Percentiles rank a stretch among this genome's conserved stretches.
Evolutionary conservation across 108 stramenopile species (phyloP).

Genomic region (Cyclotella sp.): DNA sequence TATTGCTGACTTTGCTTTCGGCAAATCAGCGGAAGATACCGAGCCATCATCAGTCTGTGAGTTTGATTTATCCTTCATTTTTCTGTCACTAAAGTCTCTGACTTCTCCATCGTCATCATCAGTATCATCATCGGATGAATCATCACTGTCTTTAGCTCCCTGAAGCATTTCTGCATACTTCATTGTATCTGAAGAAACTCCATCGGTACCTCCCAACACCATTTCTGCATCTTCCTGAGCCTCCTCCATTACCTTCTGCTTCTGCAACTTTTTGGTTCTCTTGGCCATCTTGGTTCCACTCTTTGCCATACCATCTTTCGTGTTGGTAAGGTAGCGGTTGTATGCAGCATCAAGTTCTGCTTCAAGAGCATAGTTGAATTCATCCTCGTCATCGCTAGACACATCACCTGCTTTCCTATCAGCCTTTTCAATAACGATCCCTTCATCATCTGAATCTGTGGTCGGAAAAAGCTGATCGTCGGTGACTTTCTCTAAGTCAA

Average conservation of each 20-base stretch:
- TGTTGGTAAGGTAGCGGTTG: constrained; percentile 77
- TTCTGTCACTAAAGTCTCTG: constrained; percentile 58
- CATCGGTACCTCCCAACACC: constrained; percentile 59
- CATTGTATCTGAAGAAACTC: constrained; percentile 69
- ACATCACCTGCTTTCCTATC: constrained; percentile 52
- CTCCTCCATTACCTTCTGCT: constrained; percentile 81
- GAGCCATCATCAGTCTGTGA: constrained; percentile 26
- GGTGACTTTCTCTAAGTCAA: constrained; percentile 79
- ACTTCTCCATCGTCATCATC: constrained; percentile 64
- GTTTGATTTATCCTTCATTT: constrained; percentile 15
- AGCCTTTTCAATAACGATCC: constrained; percentile 45
- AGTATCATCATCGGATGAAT: constrained; percentile 51
- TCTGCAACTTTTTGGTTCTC: constrained; percentile 79
- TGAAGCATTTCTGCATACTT: constrained; percentile 79
- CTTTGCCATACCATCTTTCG: constrained; percentile 78
- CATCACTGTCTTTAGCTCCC: constrained; percentile 71
- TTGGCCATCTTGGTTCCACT: constrained; percentile 84
- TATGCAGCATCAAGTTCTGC: constrained; percentile 88
- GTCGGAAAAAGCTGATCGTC: constrained; percentile 65
- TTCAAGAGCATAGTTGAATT: constrained; percentile 69
- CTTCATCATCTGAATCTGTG: constrained; percentile 56
- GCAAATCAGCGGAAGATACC: constrained; percentile 10
- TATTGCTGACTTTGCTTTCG: neutral
- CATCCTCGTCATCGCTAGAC: constrained; percentile 58
- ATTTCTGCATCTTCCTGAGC: constrained; percentile 88